phyloP scores from a whole-genome alignment of 2,329 filamentous ascomycete genomes.

The Trichoderma oligosporum region DNA sequence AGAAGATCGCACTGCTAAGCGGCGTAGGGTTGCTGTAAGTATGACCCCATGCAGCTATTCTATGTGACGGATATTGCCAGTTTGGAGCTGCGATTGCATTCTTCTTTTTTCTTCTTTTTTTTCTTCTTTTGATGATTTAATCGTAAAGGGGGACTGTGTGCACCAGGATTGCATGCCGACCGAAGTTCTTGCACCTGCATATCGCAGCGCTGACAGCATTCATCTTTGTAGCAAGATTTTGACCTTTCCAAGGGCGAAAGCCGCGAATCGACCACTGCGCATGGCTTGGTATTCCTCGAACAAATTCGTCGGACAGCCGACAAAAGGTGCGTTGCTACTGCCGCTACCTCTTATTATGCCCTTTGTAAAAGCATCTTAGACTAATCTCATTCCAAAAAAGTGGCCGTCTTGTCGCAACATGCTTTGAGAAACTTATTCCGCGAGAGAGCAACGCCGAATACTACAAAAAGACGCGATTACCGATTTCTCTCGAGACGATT shows the following conservation, averaged over 20 bases:
- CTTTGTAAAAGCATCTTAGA: neutral
- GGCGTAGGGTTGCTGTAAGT: conserved; percentile 51
- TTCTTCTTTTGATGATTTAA: neutral
- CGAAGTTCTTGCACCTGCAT: neutral
- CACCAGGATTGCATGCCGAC: neutral
- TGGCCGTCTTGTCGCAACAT: conserved; percentile 69
- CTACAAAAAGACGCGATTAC: conserved; percentile 72
- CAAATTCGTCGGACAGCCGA: conserved; percentile 73
- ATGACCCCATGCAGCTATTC: conserved; percentile 16
- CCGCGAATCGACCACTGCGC: conserved; percentile 63
- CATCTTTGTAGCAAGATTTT: conserved; percentile 33
- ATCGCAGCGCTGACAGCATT: conserved; percentile 14
- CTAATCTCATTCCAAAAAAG: conserved; percentile 37
- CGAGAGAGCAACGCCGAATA: conserved; percentile 66
- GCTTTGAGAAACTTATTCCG: conserved; percentile 70
- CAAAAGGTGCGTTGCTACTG: conserved; percentile 62
- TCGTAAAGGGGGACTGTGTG: neutral
- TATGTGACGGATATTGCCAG: neutral
- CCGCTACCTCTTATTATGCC: neutral
- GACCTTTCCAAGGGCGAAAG: conserved; percentile 57
- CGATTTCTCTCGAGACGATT: conserved; percentile 72
- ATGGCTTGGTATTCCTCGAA: conserved; percentile 70
- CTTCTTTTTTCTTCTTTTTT: neutral
- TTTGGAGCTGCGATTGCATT: neutral
- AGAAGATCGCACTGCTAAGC: conserved; percentile 53